phyloP scores from a whole-genome alignment of 1,284 basidiomycete species.

The Pisolithus thermaeus region DNA sequence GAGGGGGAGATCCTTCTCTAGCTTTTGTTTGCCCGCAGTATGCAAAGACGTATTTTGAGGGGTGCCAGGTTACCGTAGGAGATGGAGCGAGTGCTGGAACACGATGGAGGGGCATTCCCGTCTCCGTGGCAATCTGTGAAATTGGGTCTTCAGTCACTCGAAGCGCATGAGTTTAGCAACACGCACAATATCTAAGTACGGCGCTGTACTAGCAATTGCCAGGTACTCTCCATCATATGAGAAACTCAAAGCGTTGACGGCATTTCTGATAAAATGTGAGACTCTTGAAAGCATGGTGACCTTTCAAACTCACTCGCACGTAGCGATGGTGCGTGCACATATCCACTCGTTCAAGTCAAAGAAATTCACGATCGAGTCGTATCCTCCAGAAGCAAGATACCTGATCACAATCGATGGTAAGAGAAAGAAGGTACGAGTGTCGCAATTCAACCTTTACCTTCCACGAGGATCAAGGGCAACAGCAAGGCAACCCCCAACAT shows the following conservation, averaged over 20 bases:
- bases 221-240: constrained; percentile 76
- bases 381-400: constrained; percentile 71
- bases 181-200: constrained; percentile 70
- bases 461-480: constrained; percentile 72
- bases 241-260: constrained; percentile 72
- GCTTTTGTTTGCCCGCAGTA: constrained; percentile 69
- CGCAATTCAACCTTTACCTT: constrained; percentile 32
- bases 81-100: constrained; percentile 60
- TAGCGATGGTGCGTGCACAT: constrained; percentile 63
- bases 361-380: constrained; percentile 74
- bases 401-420: constrained; percentile 26
- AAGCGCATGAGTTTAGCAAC: background rate
- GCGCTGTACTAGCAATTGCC: constrained; percentile 65
- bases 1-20: constrained; percentile 54
- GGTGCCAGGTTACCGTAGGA: constrained; percentile 72
- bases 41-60: constrained; percentile 68
- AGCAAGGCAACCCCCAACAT: constrained; percentile 70
- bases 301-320: constrained; percentile 60
- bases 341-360: constrained; percentile 77
- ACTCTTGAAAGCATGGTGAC: background rate
- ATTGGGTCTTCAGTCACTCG: background rate
- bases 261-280: constrained; percentile 39
- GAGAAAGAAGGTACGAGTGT: background rate
- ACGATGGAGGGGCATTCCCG: constrained; percentile 61
- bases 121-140: constrained; percentile 67